Evolutionary conservation across 345 rosid species (phyloP), one percentile per base, ranked within the genome.

Genomic region (Moricandia moricandioides): DNA sequence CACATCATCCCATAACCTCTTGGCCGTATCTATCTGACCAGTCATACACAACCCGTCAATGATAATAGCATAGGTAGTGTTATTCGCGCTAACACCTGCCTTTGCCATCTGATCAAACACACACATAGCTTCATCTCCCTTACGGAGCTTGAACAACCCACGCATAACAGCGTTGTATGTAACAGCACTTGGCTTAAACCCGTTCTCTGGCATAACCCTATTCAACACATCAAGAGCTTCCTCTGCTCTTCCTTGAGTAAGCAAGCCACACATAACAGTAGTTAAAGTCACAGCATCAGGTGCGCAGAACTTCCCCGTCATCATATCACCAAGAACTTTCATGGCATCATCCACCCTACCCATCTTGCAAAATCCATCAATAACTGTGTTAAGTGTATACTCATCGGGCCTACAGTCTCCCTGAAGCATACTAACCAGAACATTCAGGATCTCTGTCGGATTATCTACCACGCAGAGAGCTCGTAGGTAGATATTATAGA

Each of bases 281-380:
- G 96, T 89, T 78, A 86, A 89, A 27, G 97, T 89, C 58, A 89
- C 88, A 57, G 80, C 82, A 85, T 93, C 89, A 2, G 98, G 97
- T 11, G 86, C 71, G 73, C 86, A 85, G 80, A 93, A 90, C 70
- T 88, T 88, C 27, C 98, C 93, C 2, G 45, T 80, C 61, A 78
- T 79, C 96, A 92, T 93, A 79, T 91, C 97, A 72, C 82, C 82
- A 64, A 93, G 77, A 8, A 93, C 84, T 77, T 82, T 84, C 74
- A 89, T 65, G 78, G 93, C 91, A 49, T 91, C 97, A 56, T 89
- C 93, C 8, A 87, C 75, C 60, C 85, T 86, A 8, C 87, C 86
- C 83, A 86, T 82, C 87, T 86, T 91, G 88, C 96, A 89, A 61
- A 93, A 85, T 14, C 96, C 97, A 77, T 91, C 83, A 27, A 91